Base-by-base conservation (phyloP, 176 grass and related monocot species). In the Raddia distichophylla region DNA sequence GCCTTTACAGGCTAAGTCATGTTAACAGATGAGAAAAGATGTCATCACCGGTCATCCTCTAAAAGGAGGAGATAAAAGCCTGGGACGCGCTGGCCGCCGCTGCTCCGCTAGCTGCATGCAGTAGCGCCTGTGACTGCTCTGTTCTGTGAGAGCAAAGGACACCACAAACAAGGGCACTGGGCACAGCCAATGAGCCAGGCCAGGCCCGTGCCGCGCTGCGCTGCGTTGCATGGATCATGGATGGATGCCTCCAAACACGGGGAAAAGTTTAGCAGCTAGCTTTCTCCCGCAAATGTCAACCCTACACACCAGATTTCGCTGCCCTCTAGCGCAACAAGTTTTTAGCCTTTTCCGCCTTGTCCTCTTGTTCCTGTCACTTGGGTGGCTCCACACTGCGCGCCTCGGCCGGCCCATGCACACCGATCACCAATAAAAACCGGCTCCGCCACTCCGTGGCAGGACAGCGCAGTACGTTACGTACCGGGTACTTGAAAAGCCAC, bases 201-300 rank as follows among this genome's bases (percentile, higher is more conserved):
- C 37, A 40, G 37, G 37, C 52, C 37, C 37, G 4, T 2, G 37
- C 52, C 2, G 46, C 8, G 46, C 8, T 48, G 46, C 46, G 8
- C 80, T 15, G 64, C 65, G 76, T 14, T 78, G 67, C 64, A 55
- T 49, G 75, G n/a, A n/a, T n/a, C n/a, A n/a, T n/a, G n/a, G n/a
- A n/a, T n/a, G n/a, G 69, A 83, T 68, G 67, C 15, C 47, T 80
- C 75, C 89, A 91, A 84, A 68, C 51, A 18, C 7, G 12, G 8
- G 51, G 52, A 52, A 82, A 90, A 82, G 83, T 7, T 7, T 82
- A 19, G 45, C 72, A 60, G 86, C 75, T 78, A 79, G 32, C 43
- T 63, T 76, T 77, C 59, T 71, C 19, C 63, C 33, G 60, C n/a
- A 60, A 53, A 86, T 86, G 87, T 89, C 87, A 89, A 89, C 87